phyloP scores from a whole-genome alignment of 768 basidiomycete species.

The Chalciporus sphaerocephalus region DNA sequence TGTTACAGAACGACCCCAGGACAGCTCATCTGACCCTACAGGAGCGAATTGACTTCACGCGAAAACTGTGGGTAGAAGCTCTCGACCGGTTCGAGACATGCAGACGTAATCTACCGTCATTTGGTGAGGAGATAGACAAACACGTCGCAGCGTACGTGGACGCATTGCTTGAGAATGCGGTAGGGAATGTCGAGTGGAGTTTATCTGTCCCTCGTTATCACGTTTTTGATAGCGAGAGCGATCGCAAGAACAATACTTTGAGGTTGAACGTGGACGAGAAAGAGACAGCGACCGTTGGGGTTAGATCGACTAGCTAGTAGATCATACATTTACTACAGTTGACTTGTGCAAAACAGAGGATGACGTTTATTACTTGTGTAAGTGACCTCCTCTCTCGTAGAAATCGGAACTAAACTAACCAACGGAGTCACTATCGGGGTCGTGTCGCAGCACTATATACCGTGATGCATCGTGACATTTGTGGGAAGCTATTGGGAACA shows the following conservation, averaged over 20 bases:
- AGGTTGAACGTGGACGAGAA: background rate
- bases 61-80: constrained; percentile 5
- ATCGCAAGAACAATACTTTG: constrained; percentile 8
- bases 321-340: too few relatives aligned
- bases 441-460: too few relatives aligned
- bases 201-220: constrained; percentile 8
- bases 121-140: constrained; percentile 7
- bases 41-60: constrained; percentile 6
- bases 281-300: too few relatives aligned
- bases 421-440: too few relatives aligned
- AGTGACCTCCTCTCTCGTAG: too few relatives aligned
- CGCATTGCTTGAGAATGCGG: constrained; percentile 4
- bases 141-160: constrained; percentile 9
- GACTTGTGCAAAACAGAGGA: background rate
- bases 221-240: constrained; percentile 7
- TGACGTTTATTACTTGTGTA: too few relatives aligned
- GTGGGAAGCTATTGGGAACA: too few relatives aligned
- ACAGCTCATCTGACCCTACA: constrained; percentile 15
- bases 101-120: constrained; percentile 7
- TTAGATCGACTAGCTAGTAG: too few relatives aligned
- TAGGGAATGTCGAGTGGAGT: constrained; percentile 15
- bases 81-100: constrained; percentile 4
- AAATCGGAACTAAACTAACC: too few relatives aligned
- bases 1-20: background rate
- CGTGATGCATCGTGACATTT: too few relatives aligned